phyloP scores from a whole-genome alignment of 176 grass and related monocot species.

The Pharus latifolius region DNA sequence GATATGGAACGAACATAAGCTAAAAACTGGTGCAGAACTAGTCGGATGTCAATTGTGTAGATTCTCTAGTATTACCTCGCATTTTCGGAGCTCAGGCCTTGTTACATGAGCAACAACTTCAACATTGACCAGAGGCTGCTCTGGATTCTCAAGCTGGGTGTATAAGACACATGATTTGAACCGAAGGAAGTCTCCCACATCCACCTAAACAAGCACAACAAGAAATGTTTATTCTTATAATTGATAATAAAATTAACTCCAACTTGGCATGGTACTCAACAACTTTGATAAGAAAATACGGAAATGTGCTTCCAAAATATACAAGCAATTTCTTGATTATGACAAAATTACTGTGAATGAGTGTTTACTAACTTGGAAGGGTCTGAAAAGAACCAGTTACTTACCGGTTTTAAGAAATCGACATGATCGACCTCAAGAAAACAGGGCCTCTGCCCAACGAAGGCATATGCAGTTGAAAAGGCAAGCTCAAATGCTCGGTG shows the following conservation, averaged over 20 bases:
- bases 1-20: background rate
- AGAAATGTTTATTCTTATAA: background rate
- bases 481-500: conserved; percentile 85
- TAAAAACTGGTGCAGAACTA: background rate
- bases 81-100: conserved; percentile 83
- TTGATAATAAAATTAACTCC: background rate
- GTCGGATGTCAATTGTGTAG: background rate
- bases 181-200: conserved; percentile 93
- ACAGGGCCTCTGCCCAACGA: conserved; percentile 68
- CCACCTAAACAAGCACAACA: conserved; percentile 45
- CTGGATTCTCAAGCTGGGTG: conserved; percentile 69
- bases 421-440: conserved; percentile 99
- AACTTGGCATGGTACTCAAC: too few relatives aligned
- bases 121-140: conserved; percentile 77
- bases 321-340: background rate
- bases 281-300: background rate
- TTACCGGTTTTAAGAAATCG: conserved; percentile 94
- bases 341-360: background rate
- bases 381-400: conserved; percentile 9
- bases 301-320: background rate
- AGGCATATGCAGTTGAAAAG: conserved; percentile 94
- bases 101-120: conserved; percentile 97
- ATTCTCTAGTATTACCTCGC: conserved; percentile 39
- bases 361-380: background rate
- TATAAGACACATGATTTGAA: conserved; percentile 94